Base-by-base conservation (phyloP, 805 yeast genomes). In the Pichia insulana region DNA sequence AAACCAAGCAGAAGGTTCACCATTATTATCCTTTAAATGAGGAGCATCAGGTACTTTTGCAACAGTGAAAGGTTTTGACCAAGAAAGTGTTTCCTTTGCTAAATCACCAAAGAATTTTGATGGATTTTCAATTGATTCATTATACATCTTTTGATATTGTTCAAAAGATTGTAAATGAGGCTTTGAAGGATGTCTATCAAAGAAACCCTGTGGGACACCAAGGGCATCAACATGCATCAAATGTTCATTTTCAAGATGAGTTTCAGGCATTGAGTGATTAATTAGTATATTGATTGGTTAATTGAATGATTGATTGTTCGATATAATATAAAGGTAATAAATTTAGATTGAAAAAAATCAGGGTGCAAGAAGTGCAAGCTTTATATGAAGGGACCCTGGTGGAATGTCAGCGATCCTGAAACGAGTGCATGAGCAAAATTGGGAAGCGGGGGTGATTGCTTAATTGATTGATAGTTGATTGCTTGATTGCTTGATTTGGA, bases 1-100 rank as follows among this genome's bases (percentile, higher is more conserved):
- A 59, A 84, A 84, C 92, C 92, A 84, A 28, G 85, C 75, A 17
- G 80, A 62, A 36, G 71, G 67, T 49, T 69, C 73, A 34, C 73
- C 73, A 48, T 73, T 58, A 48, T 64, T 61, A 61, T 76, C 75
- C 42, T 71, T 65, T 50, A 71, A 60, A 56, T 63, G 53, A 17
- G 63, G 60, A 30, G 57, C 53, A 4, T 45, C 53, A 1, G 79
- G 79, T 45, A 61, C 63, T 43, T 75, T 65, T 12, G 75, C 65
- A 18, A 57, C 52, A 40, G 69, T 68, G 56, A 78, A 78, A 10
- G 71, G 74, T 36, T 58, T 69, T 49, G 61, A 62, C 84, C 84
- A 78, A 47, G 64, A 59, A 51, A 78, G 66, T 48, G 59, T 56
- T 37, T 73, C 68, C 17, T 55, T 54, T 15, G 80, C 84, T 61